Conservation (phyloP, 108 stramenopile species). For the Cyclostephanos tholiformis region DNA sequence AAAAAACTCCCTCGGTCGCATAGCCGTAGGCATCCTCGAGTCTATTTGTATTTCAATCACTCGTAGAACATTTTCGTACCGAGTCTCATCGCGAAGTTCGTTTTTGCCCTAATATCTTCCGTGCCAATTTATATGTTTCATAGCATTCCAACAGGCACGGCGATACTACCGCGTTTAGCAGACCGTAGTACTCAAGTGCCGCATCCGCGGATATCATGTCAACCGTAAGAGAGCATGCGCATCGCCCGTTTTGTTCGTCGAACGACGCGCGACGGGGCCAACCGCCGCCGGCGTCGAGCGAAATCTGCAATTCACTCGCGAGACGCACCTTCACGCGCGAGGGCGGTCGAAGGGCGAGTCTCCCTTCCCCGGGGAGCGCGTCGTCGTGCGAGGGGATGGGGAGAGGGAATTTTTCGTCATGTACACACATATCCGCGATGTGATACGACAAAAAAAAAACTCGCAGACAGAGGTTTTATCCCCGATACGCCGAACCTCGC, state of each 20-base stretch:
- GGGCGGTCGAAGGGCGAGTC: too few species aligned
- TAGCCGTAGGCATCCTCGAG: conserved; percentile 61
- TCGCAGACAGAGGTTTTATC: conserved; percentile 63
- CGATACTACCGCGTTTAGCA: conserved; percentile 52
- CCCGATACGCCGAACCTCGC: conserved; percentile 74
- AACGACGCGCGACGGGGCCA: conserved; percentile 60
- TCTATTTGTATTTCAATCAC: conserved; percentile 45
- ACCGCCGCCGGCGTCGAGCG: conserved; percentile 80
- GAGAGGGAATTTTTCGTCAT: too few species aligned
- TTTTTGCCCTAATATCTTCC: conserved; percentile 55
- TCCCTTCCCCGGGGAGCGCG: too few species aligned
- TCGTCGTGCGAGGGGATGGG: too few species aligned
- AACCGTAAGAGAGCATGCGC: conserved; percentile 82
- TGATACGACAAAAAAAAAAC: not conserved
- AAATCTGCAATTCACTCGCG: conserved; percentile 39
- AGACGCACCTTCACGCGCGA: too few species aligned
- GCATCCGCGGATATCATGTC: conserved; percentile 59
- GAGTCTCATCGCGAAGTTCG: conserved; percentile 48
- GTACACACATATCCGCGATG: not conserved
- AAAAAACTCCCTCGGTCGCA: conserved; percentile 60
- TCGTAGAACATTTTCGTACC: conserved; percentile 67
- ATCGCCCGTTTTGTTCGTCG: conserved; percentile 68
- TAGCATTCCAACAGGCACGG: conserved; percentile 27
- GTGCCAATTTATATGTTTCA: conserved; percentile 44
- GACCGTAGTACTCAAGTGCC: conserved; percentile 57